Base-by-base conservation (phyloP, 2,329 filamentous ascomycete species). In the Fusarium xyrophilum region DNA sequence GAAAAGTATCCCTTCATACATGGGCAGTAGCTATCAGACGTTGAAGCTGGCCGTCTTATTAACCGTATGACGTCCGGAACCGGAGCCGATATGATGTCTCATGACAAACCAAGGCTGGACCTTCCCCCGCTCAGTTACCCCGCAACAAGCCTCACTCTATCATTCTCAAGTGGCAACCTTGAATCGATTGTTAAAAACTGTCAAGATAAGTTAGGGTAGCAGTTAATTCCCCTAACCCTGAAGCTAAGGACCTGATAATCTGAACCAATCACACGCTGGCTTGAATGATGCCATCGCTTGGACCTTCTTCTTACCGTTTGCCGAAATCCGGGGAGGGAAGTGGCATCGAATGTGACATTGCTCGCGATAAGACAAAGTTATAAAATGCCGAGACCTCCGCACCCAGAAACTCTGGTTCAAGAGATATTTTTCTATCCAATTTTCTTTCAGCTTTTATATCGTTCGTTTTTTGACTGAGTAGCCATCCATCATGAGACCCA, bases 301-400 rank as follows among this genome's bases (percentile, higher is more conserved):
- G 56, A 60, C 59, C 56, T 60, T 60, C 59, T 27, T 19, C 3
- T 35, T 10, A 2, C 33, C 13, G 17, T 36, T 58, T 56, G 56
- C 56, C 50, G 56, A 56, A 58, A 58, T 56, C 56, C 30, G 56
- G 48, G 48, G 55, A 32, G 48, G 21, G 35, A 15, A 42, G 36
- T 25, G 17, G 30, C 6, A 28, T 40, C 1, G 9, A 54, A 27
- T 27, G 33, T 21, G 21, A 36, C 27, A 25, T 56, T 33, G 43
- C 36, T 58, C 50, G 48, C 17, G 56, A 58, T 58, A 58, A 58
- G 48, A 6, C 1, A 19, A 0, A 15, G 1, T 23, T 58, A 58
- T 58, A 58, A 56, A 35, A 42, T 39, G 32, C 13, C 23, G 17
- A 33, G 11, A 19, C 23, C 23, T 25, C 6, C 23, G 23, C 23